Evolutionary conservation across 2,329 filamentous ascomycete species (phyloP), one percentile per base, ranked within the genome.

Genomic region (Trichoderma sp.): DNA sequence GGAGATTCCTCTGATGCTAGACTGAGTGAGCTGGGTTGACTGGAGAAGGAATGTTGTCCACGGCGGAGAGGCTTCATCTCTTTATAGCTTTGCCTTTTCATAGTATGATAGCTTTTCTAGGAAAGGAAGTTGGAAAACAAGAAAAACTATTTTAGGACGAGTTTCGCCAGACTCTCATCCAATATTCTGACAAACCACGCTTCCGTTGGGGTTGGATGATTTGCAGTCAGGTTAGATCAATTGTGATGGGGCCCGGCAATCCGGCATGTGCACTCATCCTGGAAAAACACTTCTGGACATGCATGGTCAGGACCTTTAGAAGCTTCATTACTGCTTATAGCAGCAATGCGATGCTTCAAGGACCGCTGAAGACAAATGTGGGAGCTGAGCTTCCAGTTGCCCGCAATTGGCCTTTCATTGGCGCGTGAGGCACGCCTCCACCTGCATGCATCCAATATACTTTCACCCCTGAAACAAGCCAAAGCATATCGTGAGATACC

Each of bases 221-320:
- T 21, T 30, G 30, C 28, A n/a, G 30, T 26, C n/a, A 32, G 54
- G 26, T 49, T 43, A 8, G 43, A 59, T 26, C 56, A 51, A 4
- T 66, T 13, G 30, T 59, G 39, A 66, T 55, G 54, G 58, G 30
- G 58, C 39, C 49, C 54, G 64, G 39, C 39, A 58, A 66, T 51
- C 34, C 64, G 52, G 39, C 64, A 66, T 59, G 39, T 16, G 11
- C 8, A 21, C 11, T n/a, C 49, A 46, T 43, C 14, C 30, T 34
- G 18, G 30, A 16, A 2, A 52, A 26, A 26, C 26, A 32, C 13
- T 21, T 66, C 26, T 30, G 34, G 16, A 43, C 54, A 26, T 59
- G 37, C 28, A 51, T 46, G 26, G 6, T 49, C 14, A 39, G 37
- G 18, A 30, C 28, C 7, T 8, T 43, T 26, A 49, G 21, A 24